Evolutionary conservation across 2,329 filamentous ascomycete species (phyloP), one percentile per base, ranked within the genome.

Genomic region (Phoma sp.): DNA sequence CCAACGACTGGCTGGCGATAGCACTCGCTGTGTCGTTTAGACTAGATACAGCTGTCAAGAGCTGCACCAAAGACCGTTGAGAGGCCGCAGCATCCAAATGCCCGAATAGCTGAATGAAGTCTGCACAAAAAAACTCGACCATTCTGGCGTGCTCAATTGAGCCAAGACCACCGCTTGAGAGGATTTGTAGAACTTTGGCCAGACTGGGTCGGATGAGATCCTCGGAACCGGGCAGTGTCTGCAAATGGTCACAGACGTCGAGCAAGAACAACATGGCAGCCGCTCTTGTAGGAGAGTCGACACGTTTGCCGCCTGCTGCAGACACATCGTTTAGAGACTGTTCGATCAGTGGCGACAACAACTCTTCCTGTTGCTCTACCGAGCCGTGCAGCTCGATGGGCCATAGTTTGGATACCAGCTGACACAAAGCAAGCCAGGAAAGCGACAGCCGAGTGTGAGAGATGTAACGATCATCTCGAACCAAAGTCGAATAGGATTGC

Each of bases 351-450:
- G 71, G 69, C 17, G 63, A 55, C 5, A 74, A 37, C 4, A 65
- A 29, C 5, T 63, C 55, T 27, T 68, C 52, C 40, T 73, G 72
- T n/a, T 61, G 31, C 6, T 62, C 40, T 7, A 53, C 33, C 17
- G 69, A 73, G 9, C 41, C 45, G n/a, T 73, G 70, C 8, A 74
- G 35, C 22, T 68, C 55, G 7, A 72, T 50, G 1, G 70, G 69
- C 73, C 73, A 75, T 7, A 75, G 55, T 24, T 65, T 60, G 6
- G 51, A 46, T n/a, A 70, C 19, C 1, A 74, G 48, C 35, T 67
- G 65, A 27, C 67, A 67, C n/a, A 74, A 15, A 4, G 64, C 64
- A n/a, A 63, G 64, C 72, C 73, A 75, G 1, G 60, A 62, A 8
- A 63, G 44, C 0, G 58, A 60, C 6, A 70, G 55, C 19, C 60